Conservation (phyloP, 179 eudicot genomes). For the Drosera spatulata region DNA sequence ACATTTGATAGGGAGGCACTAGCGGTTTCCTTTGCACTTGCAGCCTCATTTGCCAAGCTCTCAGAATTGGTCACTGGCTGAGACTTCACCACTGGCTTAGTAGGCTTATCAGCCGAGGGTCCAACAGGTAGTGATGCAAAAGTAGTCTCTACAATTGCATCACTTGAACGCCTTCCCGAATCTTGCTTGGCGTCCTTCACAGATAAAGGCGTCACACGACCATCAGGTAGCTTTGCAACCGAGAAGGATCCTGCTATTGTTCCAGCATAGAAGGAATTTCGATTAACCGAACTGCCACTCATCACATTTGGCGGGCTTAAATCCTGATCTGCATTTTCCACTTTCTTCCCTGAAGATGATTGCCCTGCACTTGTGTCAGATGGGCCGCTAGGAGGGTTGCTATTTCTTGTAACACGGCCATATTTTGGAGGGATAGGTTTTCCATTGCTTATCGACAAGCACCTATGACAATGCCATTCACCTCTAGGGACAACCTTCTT, state of each 20-base stretch:
- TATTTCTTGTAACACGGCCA: conserved; percentile 91
- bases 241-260: conserved; percentile 21
- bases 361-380: conserved; percentile 27
- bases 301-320: conserved; percentile 28
- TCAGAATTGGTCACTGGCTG: conserved; percentile 9
- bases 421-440: conserved; percentile 93
- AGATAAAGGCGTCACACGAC: conserved; percentile 12
- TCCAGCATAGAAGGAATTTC: conserved; percentile 22
- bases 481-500: conserved; percentile 64
- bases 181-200: conserved; percentile 16
- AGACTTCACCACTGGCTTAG: conserved; percentile 5
- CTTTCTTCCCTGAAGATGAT: conserved; percentile 37
- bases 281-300: conserved; percentile 25
- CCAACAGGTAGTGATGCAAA: conserved; percentile 21
- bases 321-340: conserved; percentile 21
- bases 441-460: conserved; percentile 64
- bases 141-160: conserved; percentile 13
- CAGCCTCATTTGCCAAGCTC: conserved; percentile 13
- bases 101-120: conserved; percentile 19
- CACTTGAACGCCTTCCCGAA: conserved; percentile 18
- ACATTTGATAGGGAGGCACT: conserved; percentile 20
- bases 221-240: conserved; percentile 19
- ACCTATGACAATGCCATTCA: conserved; percentile 94
- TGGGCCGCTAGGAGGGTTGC: conserved; percentile 39
- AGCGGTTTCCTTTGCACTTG: conserved; percentile 13